phyloP scores from a whole-genome alignment of 2,329 filamentous ascomycete genomes.

The Parascedosporium putredinis region DNA sequence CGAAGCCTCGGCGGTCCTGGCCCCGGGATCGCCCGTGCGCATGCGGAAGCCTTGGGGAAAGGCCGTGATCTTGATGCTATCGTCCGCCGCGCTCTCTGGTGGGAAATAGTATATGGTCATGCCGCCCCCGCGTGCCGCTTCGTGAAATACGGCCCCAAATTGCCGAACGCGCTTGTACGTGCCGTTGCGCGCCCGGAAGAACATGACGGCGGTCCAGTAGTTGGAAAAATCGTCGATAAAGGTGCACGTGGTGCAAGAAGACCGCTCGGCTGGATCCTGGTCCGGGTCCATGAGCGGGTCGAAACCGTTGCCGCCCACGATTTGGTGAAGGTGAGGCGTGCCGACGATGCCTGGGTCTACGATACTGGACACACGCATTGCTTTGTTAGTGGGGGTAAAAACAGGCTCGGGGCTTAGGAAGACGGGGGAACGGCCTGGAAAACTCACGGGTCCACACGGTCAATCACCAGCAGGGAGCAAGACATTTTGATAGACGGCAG shows the following conservation, averaged over 20 bases:
- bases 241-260: conserved; percentile 25
- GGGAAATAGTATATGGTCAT: conserved; percentile 28
- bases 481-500: too few relatives aligned
- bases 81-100: conserved; percentile 13
- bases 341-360: conserved; percentile 33
- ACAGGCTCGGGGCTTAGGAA: background rate
- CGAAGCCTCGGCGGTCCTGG: too few relatives aligned
- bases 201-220: conserved; percentile 24
- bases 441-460: conserved; percentile 28
- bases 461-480: conserved; percentile 36
- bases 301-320: conserved; percentile 34
- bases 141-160: conserved; percentile 23
- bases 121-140: conserved; percentile 24
- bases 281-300: conserved; percentile 21
- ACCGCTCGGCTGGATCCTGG: conserved; percentile 18
- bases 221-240: conserved; percentile 23
- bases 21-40: conserved; percentile 29
- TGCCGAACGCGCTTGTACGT: conserved; percentile 55
- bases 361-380: conserved; percentile 13
- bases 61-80: conserved; percentile 22
- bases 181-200: conserved; percentile 26
- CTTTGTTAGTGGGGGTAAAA: too few relatives aligned
- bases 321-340: conserved; percentile 34
- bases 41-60: conserved; percentile 36
- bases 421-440: background rate